These are phyloP conservation scores for Heliamphora exappendiculata DNA, from an alignment of 148 eudicot species.

Conservation along the genomic window DNA sequence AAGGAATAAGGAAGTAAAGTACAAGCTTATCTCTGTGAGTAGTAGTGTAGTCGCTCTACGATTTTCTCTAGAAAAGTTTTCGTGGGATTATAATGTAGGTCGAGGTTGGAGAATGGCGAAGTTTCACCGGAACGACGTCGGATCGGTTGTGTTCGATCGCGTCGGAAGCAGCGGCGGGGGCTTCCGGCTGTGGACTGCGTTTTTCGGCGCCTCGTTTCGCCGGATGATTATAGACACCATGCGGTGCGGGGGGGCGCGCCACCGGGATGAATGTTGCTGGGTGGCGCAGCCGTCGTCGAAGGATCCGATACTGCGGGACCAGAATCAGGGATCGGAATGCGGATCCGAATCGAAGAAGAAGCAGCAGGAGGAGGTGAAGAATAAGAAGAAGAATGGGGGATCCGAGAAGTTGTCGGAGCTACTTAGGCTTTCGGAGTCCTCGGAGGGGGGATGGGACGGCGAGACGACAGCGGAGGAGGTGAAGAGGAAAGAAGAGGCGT, in stretches of 20 bases:
- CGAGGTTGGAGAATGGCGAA: too few relatives aligned
- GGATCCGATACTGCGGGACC: neutral
- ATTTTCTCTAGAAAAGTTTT: too few relatives aligned
- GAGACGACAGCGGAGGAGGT: conserved; percentile 26
- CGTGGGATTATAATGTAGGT: too few relatives aligned
- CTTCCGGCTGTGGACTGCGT: conserved; percentile 31
- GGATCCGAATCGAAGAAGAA: conserved; percentile 2
- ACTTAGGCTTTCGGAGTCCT: conserved; percentile 36
- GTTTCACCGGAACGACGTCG: conserved; percentile 32
- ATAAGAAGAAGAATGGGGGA: conserved; percentile 14
- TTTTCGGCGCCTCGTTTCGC: conserved; percentile 37
- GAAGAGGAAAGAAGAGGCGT: conserved; percentile 23
- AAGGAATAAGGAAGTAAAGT: too few relatives aligned
- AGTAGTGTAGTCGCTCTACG: too few relatives aligned
- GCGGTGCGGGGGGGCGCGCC: conserved; percentile 42
- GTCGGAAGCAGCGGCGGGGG: conserved; percentile 11
- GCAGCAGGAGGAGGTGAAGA: neutral
- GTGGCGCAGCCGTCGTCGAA: neutral
- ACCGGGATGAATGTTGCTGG: conserved; percentile 4
- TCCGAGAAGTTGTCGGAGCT: conserved; percentile 57
- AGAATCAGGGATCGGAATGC: conserved; percentile 1
- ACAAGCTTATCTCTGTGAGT: too few relatives aligned
- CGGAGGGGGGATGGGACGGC: conserved; percentile 4
- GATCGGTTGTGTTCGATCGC: conserved; percentile 24
- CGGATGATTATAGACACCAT: conserved; percentile 43